phyloP scores from a whole-genome alignment of 1,284 basidiomycete species.

The Ceratobasidium sp. region DNA sequence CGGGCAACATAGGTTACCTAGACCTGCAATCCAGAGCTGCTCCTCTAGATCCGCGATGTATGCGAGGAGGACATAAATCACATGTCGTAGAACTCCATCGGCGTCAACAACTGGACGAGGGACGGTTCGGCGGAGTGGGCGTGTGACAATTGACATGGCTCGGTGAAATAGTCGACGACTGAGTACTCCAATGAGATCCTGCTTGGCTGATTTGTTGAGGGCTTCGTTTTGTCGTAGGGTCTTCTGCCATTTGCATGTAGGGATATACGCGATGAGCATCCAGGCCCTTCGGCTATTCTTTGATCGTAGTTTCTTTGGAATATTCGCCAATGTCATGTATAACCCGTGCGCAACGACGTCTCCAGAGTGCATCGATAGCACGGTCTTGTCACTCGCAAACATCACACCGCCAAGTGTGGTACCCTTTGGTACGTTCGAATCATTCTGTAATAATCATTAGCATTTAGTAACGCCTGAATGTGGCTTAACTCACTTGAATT shows the following conservation, averaged over 20 bases:
- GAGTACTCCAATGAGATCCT: not conserved
- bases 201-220: not conserved
- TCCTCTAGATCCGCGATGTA: slow-evolving; percentile 7
- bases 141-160: not conserved
- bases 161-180: slow-evolving; percentile 11
- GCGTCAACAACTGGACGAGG: not conserved
- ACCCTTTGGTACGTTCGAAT: not conserved
- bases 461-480: not conserved
- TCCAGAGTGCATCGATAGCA: not conserved
- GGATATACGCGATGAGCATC: slow-evolving; percentile 4
- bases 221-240: not conserved
- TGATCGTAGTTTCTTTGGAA: not conserved
- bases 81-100: not conserved
- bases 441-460: not conserved
- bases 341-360: slow-evolving; percentile 7
- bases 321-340: slow-evolving; percentile 7
- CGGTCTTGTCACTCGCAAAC: not conserved
- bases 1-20: not conserved
- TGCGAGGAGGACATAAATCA: not conserved
- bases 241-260: not conserved
- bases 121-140: not conserved
- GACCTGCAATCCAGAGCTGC: slow-evolving; percentile 1
- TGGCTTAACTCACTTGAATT: slow-evolving; percentile 1
- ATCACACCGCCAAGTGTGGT: not conserved
- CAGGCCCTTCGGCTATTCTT: slow-evolving; percentile 1